phyloP scores from a whole-genome alignment of 768 basidiomycete genomes.

The Amanita thiersii region DNA sequence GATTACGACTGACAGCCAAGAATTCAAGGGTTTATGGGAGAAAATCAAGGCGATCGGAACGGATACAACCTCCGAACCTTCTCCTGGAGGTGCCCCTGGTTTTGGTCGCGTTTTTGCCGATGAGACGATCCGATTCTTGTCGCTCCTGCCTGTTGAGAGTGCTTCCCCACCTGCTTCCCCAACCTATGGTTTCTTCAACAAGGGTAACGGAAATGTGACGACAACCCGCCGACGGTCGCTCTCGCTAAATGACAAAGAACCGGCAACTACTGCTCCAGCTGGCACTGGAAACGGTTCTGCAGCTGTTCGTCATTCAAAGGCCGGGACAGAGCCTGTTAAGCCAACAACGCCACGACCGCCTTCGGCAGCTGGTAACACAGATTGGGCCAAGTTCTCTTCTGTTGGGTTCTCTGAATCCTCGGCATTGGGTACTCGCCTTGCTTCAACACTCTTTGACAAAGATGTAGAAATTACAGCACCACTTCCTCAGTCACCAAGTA shows the following conservation, averaged over 20 bases:
- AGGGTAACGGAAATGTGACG: too few relatives aligned
- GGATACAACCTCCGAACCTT: constrained; percentile 18
- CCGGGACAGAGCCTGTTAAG: constrained; percentile 19
- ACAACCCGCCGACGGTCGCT: constrained; percentile 22
- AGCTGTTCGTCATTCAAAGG: constrained; percentile 18
- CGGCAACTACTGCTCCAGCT: constrained; percentile 10
- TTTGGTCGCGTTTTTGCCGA: constrained; percentile 56
- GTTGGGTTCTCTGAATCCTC: constrained; percentile 49
- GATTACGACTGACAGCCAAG: constrained; percentile 21
- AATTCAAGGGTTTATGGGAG: constrained; percentile 43
- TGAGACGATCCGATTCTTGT: constrained; percentile 51
- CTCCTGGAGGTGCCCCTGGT: constrained; percentile 28
- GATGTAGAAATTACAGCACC: constrained; percentile 51
- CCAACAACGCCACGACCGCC: constrained; percentile 15
- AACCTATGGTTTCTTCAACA: constrained; percentile 1
- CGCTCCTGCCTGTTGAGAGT: constrained; percentile 38
- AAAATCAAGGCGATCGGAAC: constrained; percentile 37
- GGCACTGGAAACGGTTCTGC: constrained; percentile 12
- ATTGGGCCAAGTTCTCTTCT: constrained; percentile 66
- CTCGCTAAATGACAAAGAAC: constrained; percentile 19
- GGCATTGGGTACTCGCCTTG: constrained; percentile 34
- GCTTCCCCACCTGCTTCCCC: neutral
- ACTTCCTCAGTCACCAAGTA: constrained; percentile 11
- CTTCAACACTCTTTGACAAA: constrained; percentile 47
- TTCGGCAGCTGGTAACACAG: constrained; percentile 14